Evolutionary conservation across 2,329 filamentous ascomycete genomes (phyloP).

Genomic region (Metarhizium anisopliae): DNA sequence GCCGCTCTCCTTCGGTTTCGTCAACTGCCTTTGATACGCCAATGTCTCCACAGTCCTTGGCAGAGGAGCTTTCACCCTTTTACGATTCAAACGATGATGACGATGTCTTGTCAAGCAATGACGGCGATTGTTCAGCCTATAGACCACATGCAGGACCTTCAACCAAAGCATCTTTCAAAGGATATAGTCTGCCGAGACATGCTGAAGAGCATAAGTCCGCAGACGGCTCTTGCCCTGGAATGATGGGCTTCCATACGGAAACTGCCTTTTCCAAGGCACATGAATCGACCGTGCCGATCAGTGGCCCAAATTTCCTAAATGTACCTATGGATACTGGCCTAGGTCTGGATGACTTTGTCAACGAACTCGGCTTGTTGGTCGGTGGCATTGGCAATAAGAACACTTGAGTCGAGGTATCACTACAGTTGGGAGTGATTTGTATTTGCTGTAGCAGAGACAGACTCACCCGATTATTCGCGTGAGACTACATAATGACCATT

Average conservation of each 20-base stretch:
- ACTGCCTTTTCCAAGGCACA: constrained; percentile 12
- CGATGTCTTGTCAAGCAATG: constrained; percentile 26
- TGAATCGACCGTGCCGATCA: constrained; percentile 12
- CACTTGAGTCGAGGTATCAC: constrained; percentile 7
- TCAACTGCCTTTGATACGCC: constrained; percentile 24
- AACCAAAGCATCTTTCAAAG: constrained; percentile 17
- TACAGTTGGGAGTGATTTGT: background rate
- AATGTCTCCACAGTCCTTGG: constrained; percentile 27
- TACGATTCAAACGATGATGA: constrained; percentile 37
- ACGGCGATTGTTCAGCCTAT: constrained; percentile 25
- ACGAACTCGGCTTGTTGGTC: constrained; percentile 44
- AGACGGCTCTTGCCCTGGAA: background rate
- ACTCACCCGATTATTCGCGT: background rate
- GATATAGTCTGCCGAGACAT: constrained; percentile 39
- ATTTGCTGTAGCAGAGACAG: background rate
- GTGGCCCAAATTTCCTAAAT: constrained; percentile 20
- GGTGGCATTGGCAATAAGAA: constrained; percentile 32
- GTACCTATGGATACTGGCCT: constrained; percentile 27
- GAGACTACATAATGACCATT: background rate
- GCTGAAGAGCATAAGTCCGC: constrained; percentile 13
- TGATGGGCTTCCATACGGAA: constrained; percentile 13
- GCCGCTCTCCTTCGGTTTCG: constrained; percentile 17
- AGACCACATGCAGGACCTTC: constrained; percentile 12
- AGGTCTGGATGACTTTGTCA: constrained; percentile 31
- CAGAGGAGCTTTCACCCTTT: constrained; percentile 35